Base-by-base conservation (phyloP, 345 rosid species). In the Rhodamnia argentea region DNA sequence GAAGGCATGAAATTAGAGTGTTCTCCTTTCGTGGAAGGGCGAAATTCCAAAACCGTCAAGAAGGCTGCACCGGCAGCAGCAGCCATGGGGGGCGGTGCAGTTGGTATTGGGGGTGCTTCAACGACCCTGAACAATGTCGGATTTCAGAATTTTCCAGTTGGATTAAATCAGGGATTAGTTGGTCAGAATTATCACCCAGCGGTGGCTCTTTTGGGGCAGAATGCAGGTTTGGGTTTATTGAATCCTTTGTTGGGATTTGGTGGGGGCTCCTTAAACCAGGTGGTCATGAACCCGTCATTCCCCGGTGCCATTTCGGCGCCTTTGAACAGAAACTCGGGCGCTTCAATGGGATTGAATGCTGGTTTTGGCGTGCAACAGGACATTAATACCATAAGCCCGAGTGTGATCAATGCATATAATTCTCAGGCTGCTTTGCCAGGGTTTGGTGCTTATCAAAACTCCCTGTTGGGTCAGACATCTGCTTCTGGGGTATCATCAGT, bases 1-100 rank as follows among this genome's bases (percentile, higher is more conserved):
- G 95, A 94, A 37, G 99, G 99, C 4, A 91, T 88, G 62, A 87
- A 87, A 24, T 88, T 96, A 87, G 92, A 92, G 84, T 95, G 98
- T 86, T 94, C 94, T 83, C 90, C 86, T 64, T 97, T 96, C 0
- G 90, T 93, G 22, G 98, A 95, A 86, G 94, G 95, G 59, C 93
- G 94, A 0, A 94, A 57, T 51, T 26, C 83, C 74, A 78, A 32
- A 59, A 95, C 88, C 88, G 84, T 10, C 88, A 90, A 5, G 91
- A 94, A 85, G 62, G 85, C 4, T 87, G 84, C 76, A 83, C 87
- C 58, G 64, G 90, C 51, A 58, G 60, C 20, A 82, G 59, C 62
- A 75, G 85, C 86, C 78, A 7, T 5, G 18, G 53, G 84, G 40
- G 42, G 56, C 24, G 52, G 83, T 37, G 60, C 86, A 70, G 14